Percentiles rank a stretch among this genome's conserved stretches.
Conservation (phyloP, 108 stramenopile species). For the Tribonema minus region DNA sequence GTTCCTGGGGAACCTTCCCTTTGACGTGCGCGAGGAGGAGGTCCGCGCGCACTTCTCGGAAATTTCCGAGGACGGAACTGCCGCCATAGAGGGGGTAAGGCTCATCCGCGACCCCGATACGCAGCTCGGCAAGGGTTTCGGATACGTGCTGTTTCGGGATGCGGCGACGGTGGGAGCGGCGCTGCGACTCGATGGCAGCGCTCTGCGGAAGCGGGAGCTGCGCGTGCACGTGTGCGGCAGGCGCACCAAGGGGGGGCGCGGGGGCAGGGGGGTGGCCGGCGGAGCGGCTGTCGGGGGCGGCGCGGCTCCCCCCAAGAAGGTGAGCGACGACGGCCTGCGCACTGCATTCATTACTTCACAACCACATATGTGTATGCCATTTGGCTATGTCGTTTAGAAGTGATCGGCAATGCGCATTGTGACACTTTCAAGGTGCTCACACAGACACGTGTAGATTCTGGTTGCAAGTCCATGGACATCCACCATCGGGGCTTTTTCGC, state of each 20-base stretch:
- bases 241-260: constrained; percentile 23
- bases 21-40: constrained; percentile 49
- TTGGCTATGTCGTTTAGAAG: too few species aligned
- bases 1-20: constrained; percentile 49
- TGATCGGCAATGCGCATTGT: too few species aligned
- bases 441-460: too few species aligned
- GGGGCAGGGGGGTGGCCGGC: constrained; percentile 7
- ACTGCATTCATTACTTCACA: too few species aligned
- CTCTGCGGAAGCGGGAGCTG: constrained; percentile 2
- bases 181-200: constrained; percentile 12
- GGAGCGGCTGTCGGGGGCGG: too few species aligned
- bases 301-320: too few species aligned
- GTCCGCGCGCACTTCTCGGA: constrained; percentile 30
- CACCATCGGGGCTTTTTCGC: too few species aligned
- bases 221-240: constrained; percentile 38
- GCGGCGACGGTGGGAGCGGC: constrained; percentile 40
- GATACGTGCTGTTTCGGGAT: constrained; percentile 47
- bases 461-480: too few species aligned
- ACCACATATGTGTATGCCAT: not conserved
- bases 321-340: not conserved
- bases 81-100: constrained; percentile 48
- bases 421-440: too few species aligned
- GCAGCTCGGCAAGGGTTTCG: constrained; percentile 51
- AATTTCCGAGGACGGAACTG: constrained; percentile 27
- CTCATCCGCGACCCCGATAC: constrained; percentile 49